Evolutionary conservation across 805 yeast species (phyloP), one percentile per base, ranked within the genome.

Genomic region (Wickerhamiella kurtzmanii): DNA sequence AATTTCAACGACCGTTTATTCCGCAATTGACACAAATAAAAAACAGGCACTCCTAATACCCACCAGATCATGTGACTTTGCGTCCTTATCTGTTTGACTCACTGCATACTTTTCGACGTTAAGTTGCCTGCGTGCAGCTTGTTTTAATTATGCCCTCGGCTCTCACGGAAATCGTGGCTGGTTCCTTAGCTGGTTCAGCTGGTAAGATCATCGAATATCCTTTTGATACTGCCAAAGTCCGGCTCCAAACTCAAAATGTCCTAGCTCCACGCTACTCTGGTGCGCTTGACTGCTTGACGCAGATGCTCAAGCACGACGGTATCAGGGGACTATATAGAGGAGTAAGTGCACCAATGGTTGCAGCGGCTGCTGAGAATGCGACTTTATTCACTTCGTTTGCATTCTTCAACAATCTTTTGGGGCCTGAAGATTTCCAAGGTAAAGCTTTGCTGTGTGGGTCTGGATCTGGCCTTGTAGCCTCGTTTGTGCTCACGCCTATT

Each of bases 131-230:
- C 41, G 15, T 36, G 16, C 38, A n/a, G 38, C 15, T 9, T 28
- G 13, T 15, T 28, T 9, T 28, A 11, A 15, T 15, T 15, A 43
- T 44, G 42, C 45, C 19, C 19, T 36, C 38, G 32, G 32, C 32
- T 11, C 32, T 25, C 9, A 25, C 18, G n/a, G 65, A 63, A 38
- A 50, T 64, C 3, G 35, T 54, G 15, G 62, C 60, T 32, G 67
- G 67, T 17, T 64, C 67, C 2, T 55, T 74, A 1, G 75, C 96
- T 0, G 97, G 97, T 15, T 80, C 85, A 47, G 63, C 77, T 3
- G 96, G 95, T 1, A 89, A 88, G 60, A 56, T 82, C 25, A 74
- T 88, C 13, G 97, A 88, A 62, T 88, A 79, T 57, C 97, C 97
- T 0, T 86, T 88, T 54, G 97, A 88, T 58, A 89, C 96, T 0